Conservation (phyloP, 2,329 filamentous ascomycete species). For the Botrytis porri region DNA sequence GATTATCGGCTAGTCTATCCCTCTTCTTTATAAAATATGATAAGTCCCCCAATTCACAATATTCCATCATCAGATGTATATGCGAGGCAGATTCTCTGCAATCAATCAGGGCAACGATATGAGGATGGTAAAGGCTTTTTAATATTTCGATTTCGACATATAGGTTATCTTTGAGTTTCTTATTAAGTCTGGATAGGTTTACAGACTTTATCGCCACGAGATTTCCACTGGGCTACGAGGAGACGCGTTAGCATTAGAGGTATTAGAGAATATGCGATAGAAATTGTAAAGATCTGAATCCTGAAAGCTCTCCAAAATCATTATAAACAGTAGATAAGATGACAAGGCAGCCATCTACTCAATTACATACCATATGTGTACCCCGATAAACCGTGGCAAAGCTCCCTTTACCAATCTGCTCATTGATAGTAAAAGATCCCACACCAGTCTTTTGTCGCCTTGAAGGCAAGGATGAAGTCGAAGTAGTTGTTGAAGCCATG, state of each 20-base stretch:
- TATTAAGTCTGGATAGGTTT: slow-evolving; percentile 83
- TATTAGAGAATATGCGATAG: slow-evolving; percentile 18
- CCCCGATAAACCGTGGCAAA: slow-evolving; percentile 94
- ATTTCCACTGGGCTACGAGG: slow-evolving; percentile 66
- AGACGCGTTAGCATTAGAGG: slow-evolving; percentile 26
- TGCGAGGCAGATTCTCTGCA: slow-evolving; percentile 83
- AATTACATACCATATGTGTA: slow-evolving; percentile 69
- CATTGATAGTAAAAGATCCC: slow-evolving; percentile 70
- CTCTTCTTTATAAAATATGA: slow-evolving; percentile 96
- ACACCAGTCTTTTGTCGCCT: slow-evolving; percentile 53
- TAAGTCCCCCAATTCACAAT: slow-evolving; percentile 91
- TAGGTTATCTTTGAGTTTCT: slow-evolving; percentile 94
- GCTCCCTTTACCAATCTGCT: slow-evolving; percentile 94
- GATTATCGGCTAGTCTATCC: slow-evolving; percentile 73
- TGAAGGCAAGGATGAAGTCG: slow-evolving; percentile 39
- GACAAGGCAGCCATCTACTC: slow-evolving; percentile 3
- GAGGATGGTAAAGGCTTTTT: slow-evolving; percentile 88
- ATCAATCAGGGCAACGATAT: slow-evolving; percentile 94
- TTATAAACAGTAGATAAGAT: background rate
- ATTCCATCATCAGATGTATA: slow-evolving; percentile 98
- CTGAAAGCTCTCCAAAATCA: background rate
- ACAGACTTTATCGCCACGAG: slow-evolving; percentile 97
- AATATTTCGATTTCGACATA: slow-evolving; percentile 95
- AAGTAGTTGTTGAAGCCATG: slow-evolving; percentile 44
- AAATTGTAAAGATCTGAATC: background rate